Conservation (phyloP, 2,329 filamentous ascomycete species). For the Biscogniauxia mediterranea region DNA sequence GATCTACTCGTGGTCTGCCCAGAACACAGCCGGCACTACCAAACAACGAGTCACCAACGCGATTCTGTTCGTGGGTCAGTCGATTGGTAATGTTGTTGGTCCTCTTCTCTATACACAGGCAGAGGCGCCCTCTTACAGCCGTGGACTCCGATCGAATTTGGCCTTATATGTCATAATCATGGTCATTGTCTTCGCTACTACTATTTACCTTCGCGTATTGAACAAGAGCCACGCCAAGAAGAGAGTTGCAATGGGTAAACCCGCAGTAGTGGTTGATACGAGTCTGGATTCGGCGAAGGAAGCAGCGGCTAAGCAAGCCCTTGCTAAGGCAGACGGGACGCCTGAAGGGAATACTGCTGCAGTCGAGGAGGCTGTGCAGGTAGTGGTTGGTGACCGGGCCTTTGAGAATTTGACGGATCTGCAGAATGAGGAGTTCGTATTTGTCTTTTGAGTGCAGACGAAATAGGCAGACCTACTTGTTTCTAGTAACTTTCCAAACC, state of each 20-base stretch:
- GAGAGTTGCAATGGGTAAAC: slow-evolving; percentile 59
- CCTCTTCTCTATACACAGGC: slow-evolving; percentile 62
- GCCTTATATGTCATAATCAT: slow-evolving; percentile 61
- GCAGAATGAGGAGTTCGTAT: slow-evolving; percentile 3
- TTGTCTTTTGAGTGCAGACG: background rate
- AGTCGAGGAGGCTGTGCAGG: background rate
- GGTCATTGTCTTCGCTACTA: slow-evolving; percentile 41
- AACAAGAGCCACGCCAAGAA: slow-evolving; percentile 18
- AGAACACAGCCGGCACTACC: slow-evolving; percentile 67
- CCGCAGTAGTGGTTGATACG: slow-evolving; percentile 54
- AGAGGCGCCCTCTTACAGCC: slow-evolving; percentile 54
- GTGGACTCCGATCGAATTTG: slow-evolving; percentile 60
- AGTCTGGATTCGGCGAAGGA: slow-evolving; percentile 54
- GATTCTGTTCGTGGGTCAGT: slow-evolving; percentile 63
- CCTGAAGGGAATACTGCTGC: background rate
- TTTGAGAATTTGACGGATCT: slow-evolving; percentile 1
- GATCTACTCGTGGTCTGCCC: slow-evolving; percentile 59
- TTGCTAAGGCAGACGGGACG: background rate
- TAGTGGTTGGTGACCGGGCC: background rate
- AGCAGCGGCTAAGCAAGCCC: slow-evolving; percentile 30
- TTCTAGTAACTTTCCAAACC: no score
- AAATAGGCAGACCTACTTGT: background rate
- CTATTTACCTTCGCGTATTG: slow-evolving; percentile 21
- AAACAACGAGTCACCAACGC: slow-evolving; percentile 67
- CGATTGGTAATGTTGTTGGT: slow-evolving; percentile 64